Conservation (phyloP, 2,329 filamentous ascomycete genomes). For the Alternaria triticimaculans region DNA sequence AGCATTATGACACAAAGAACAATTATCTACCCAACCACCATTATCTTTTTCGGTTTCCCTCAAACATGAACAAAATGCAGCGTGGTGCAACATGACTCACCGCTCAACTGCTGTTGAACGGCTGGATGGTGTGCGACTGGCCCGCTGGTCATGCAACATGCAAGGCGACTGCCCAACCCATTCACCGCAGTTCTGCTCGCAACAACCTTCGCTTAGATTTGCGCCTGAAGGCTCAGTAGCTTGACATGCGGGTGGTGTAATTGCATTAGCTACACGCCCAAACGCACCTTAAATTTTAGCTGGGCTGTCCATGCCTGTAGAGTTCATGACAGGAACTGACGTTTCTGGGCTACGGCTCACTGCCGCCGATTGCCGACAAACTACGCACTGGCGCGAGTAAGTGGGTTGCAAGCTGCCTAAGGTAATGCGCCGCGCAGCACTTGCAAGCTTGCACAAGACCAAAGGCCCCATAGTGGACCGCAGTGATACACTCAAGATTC, state of each 20-base stretch:
- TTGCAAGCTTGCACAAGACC: conserved; percentile 9
- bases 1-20: conserved; percentile 2
- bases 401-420: background rate
- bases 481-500: conserved; percentile 6
- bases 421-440: conserved; percentile 1
- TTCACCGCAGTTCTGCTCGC: conserved; percentile 3
- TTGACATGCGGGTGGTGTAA: background rate
- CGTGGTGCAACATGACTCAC: conserved; percentile 15
- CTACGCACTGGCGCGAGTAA: conserved; percentile 4
- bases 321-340: background rate
- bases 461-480: conserved; percentile 14
- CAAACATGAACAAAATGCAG: background rate
- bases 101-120: conserved; percentile 9
- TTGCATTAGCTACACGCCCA: background rate
- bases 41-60: background rate
- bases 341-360: conserved; percentile 1
- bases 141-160: conserved; percentile 12
- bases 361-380: conserved; percentile 10
- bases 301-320: background rate
- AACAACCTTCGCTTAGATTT: conserved; percentile 2
- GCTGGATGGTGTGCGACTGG: conserved; percentile 8
- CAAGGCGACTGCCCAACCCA: conserved; percentile 8
- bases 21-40: background rate
- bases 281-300: background rate
- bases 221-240: background rate